Conservation (phyloP, 768 basidiomycete genomes). For the Lactifluus echinatus region DNA sequence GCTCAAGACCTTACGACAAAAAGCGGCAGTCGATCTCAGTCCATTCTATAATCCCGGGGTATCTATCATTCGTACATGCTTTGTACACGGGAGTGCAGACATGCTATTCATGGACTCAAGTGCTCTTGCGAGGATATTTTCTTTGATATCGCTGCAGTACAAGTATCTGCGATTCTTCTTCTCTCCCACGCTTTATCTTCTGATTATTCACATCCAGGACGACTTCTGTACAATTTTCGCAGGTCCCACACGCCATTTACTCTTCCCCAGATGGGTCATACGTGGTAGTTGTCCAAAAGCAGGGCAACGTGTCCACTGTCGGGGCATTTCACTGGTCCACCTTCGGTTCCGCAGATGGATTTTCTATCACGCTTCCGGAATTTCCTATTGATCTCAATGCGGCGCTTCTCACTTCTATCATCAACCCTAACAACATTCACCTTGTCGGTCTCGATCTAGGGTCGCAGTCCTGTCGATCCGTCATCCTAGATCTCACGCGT, state of each 20-base stretch:
- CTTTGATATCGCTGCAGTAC: constrained; percentile 44
- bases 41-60: constrained; percentile 33
- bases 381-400: constrained; percentile 22
- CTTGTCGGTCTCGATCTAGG: too few species aligned
- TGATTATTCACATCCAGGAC: too few species aligned
- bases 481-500: too few species aligned
- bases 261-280: constrained; percentile 51
- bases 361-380: constrained; percentile 29
- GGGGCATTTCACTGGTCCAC: constrained; percentile 47
- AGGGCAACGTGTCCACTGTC: constrained; percentile 14
- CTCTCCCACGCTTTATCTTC: too few species aligned
- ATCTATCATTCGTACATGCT: constrained; percentile 33
- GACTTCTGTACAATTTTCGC: constrained; percentile 19
- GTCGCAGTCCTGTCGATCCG: too few species aligned
- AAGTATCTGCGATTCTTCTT: constrained; percentile 27
- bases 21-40: constrained; percentile 34
- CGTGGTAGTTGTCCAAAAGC: constrained; percentile 31
- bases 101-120: constrained; percentile 40
- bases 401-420: too few species aligned
- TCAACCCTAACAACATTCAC: too few species aligned
- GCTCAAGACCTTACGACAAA: constrained; percentile 34
- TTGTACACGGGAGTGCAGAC: constrained; percentile 46
- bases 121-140: constrained; percentile 41
- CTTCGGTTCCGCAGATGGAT: constrained; percentile 44
- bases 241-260: constrained; percentile 29